Evolutionary conservation across 148 eudicot genomes (phyloP), one percentile per base, ranked within the genome.

Genomic region (Vaccinium myrtillus): DNA sequence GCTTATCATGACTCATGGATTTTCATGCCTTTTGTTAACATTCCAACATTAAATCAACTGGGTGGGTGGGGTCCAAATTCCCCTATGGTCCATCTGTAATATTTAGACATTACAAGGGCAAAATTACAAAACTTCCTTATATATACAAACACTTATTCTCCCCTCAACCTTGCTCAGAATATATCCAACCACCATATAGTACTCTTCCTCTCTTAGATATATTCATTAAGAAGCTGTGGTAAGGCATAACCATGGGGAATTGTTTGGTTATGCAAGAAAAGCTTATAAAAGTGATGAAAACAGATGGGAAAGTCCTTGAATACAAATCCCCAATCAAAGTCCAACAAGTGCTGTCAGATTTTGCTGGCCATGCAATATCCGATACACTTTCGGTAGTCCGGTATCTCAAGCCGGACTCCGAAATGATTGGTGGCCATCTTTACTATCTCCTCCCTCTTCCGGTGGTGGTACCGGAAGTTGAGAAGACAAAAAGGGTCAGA

Each of bases 161-260:
- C 65, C 53, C 23, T 18, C 74, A 83, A 80, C 80, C 79, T 75
- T 77, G 46, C 59, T 32, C 65, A 79, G 39, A 88, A 65, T 32
- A 32, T 32, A 32, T 18, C 21, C 67, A 70, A 25, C 58, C n/a
- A 25, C 58, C n/a, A 3, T 36, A 67, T 19, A 36, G 39, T 36
- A 77, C 13, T 54, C 19, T 15, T 3, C 14, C 14, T 53, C 74
- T 27, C 39, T 39, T 36, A 36, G 55, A 12, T 65, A 49, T 25
- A 61, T 50, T 49, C 77, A 67, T 65, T 25, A 48, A 80, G 8
- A 63, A 27, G 36, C 2, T 7, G 46, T 21, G 39, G 30, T 14
- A 30, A 9, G 11, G 3, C 21, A 71, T 12, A 86, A 54, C 63
- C 82, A 92, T 94, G 98, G 94, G 98, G 36, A 94, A 94, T 77